Evolutionary conservation across 345 rosid genomes (phyloP), one percentile per base, ranked within the genome.

Genomic region (Hypericum perforatum): DNA sequence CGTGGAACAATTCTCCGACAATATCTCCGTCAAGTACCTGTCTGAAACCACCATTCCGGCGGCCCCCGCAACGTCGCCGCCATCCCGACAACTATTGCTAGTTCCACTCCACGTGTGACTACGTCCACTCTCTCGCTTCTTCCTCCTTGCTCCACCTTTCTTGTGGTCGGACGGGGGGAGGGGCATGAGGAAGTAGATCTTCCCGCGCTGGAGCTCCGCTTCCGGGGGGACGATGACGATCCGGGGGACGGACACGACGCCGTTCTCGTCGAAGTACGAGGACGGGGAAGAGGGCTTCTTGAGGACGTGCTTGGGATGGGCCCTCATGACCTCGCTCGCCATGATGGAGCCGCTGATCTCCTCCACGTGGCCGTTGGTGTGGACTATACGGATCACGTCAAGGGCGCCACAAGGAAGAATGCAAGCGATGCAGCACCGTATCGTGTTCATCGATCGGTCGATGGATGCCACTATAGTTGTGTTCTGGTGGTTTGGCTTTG

Each of bases 361-460:
- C 39, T 92, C 98, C 6, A 92, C 98, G 14, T 77, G 79, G 40
- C 98, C 96, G 53, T 81, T 83, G 2, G 86, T 65, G 76, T 92
- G 98, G 13, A 92, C 90, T 65, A 92, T 85, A 0, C 98, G 78
- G 59, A 92, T 80, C 60, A 92, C 96, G 67, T 92, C 98, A 0
- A 92, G 86, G 5, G 88, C 85, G 52, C 98, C 98, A 43, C 98
- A 92, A 5, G 98, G 98, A 14, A 88, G 80, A 67, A 92, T 92
- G 90, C 98, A 92, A 52, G 98, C 80, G 70, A 92, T 88, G 64
- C 96, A 85, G 37, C 98, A 92, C 58, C 95, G 73, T 49, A 92
- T 85, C n/a, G 90, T 74, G 69, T 77, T 82, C 82, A 79, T 92
- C 96, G 88, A 22, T 22, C 32, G 32, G 4, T 22, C 32, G 32